A percentile compares a stretch with the other conserved stretches of the same genome.
Conservation (phyloP, 768 basidiomycete species). For the Naganishia randhawae region DNA sequence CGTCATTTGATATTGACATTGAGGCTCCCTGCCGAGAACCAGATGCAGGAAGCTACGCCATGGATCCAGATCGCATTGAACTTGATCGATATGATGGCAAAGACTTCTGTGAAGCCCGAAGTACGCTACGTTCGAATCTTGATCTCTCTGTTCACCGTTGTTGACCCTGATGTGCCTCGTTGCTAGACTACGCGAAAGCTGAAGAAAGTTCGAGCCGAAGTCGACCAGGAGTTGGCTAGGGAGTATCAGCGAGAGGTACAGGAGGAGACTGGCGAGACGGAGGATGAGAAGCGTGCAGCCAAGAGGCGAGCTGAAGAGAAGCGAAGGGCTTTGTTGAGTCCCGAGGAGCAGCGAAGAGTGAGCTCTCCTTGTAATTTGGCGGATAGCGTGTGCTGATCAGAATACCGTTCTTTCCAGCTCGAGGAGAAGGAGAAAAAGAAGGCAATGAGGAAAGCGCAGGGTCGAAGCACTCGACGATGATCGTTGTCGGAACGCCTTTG, state of each 20-base stretch:
- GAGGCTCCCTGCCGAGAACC: conserved; percentile 55
- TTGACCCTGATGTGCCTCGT: not conserved
- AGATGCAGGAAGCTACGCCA: conserved; percentile 57
- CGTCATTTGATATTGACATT: conserved; percentile 75
- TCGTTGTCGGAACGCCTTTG: not conserved
- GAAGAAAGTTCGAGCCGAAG: conserved; percentile 66
- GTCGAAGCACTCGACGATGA: conserved; percentile 6
- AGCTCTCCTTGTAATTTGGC: conserved; percentile 28
- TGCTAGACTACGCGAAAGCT: conserved; percentile 66
- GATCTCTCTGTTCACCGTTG: not conserved
- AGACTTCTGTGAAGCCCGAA: conserved; percentile 66
- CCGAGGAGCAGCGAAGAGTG: conserved; percentile 45
- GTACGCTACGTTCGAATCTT: conserved; percentile 29
- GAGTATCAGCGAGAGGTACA: conserved; percentile 43
- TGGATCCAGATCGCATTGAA: conserved; percentile 69
- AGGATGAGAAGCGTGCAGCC: conserved; percentile 44
- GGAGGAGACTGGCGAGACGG: conserved; percentile 44
- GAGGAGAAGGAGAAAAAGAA: conserved; percentile 49
- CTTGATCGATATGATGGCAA: conserved; percentile 66
- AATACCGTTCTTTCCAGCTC: conserved; percentile 35
- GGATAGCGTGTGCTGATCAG: not conserved
- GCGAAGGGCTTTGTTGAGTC: conserved; percentile 38
- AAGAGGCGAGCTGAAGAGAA: conserved; percentile 43
- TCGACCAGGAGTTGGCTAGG: conserved; percentile 59
- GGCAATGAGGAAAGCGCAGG: conserved; percentile 45